Evolutionary conservation across 805 yeast genomes (phyloP).

Genomic region (Tetrapisispora iriomotensis): DNA sequence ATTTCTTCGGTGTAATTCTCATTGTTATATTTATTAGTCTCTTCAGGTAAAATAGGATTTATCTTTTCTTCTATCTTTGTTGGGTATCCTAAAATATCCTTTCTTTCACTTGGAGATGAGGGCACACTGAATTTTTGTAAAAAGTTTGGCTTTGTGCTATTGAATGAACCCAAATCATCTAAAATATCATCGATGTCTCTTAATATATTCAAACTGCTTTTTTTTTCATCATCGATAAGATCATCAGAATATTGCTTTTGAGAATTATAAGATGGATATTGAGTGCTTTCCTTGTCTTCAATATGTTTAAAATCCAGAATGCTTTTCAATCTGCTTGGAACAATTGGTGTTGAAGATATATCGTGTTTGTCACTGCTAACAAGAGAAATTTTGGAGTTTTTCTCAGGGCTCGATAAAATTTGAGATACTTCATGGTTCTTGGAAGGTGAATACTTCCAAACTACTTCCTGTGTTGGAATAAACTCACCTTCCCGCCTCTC

Average conservation of each 20-base stretch:
- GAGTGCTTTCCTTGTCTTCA: constrained; percentile 7
- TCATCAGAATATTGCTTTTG: background rate
- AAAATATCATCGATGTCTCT: constrained; percentile 27
- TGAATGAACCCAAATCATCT: constrained; percentile 20
- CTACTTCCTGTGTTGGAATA: constrained; percentile 22
- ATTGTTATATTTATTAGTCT: too few relatives aligned
- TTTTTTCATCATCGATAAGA: background rate
- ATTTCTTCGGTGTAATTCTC: too few relatives aligned
- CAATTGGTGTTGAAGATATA: constrained; percentile 26
- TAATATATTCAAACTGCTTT: constrained; percentile 5
- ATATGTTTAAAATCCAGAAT: constrained; percentile 21
- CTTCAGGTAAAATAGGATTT: too few relatives aligned
- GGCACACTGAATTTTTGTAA: constrained; percentile 14
- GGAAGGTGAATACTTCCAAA: constrained; percentile 26
- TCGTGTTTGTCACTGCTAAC: constrained; percentile 8
- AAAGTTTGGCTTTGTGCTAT: constrained; percentile 6
- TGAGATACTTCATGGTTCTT: constrained; percentile 9
- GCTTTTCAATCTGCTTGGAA: constrained; percentile 19
- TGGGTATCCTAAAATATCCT: too few relatives aligned
- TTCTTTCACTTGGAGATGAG: constrained; percentile 18
- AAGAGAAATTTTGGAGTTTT: constrained; percentile 7
- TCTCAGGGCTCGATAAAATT: constrained; percentile 12
- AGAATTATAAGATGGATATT: background rate
- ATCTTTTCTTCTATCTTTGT: too few relatives aligned
- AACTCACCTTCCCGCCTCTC: background rate